These are phyloP conservation scores for Salvia splendens DNA, from an alignment of 257 asterid genomes.

Conservation along the genomic window DNA sequence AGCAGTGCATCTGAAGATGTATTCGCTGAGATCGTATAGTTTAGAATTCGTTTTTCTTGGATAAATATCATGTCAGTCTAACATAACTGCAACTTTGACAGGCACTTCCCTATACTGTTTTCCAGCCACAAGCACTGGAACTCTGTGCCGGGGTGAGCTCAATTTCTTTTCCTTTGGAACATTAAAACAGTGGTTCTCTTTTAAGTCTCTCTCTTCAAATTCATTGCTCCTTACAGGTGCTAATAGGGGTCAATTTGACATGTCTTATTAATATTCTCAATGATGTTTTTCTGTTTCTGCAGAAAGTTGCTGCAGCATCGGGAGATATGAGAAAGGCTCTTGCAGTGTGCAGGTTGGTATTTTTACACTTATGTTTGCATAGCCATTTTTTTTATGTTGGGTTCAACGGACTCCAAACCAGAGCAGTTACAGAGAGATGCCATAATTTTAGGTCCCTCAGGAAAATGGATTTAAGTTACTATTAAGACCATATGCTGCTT, in stretches of 20 bases:
- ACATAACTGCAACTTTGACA: slow-evolving; percentile 43
- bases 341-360: slow-evolving; percentile 80
- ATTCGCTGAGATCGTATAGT: neutral
- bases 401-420: neutral
- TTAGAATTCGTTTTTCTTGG: slow-evolving; percentile 6
- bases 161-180: slow-evolving; percentile 17
- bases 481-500: slow-evolving; percentile 7
- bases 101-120: slow-evolving; percentile 75
- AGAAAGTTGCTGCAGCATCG: slow-evolving; percentile 95
- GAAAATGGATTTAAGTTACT: slow-evolving; percentile 6
- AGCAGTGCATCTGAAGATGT: slow-evolving; percentile 16
- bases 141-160: slow-evolving; percentile 88
- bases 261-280: slow-evolving; percentile 30
- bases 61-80: slow-evolving; percentile 29
- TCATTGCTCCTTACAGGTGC: slow-evolving; percentile 16
- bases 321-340: slow-evolving; percentile 98
- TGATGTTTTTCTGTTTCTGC: slow-evolving; percentile 34
- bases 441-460: slow-evolving; percentile 17
- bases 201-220: neutral
- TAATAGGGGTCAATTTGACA: slow-evolving; percentile 19
- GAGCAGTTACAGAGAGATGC: slow-evolving; percentile 9
- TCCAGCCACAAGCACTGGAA: slow-evolving; percentile 92
- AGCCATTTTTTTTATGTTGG: slow-evolving; percentile 14
- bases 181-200: neutral
- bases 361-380: slow-evolving; percentile 19